Evolutionary conservation across 495 filamentous ascomycete species (phyloP).

Genomic region (Xylaria acuta): DNA sequence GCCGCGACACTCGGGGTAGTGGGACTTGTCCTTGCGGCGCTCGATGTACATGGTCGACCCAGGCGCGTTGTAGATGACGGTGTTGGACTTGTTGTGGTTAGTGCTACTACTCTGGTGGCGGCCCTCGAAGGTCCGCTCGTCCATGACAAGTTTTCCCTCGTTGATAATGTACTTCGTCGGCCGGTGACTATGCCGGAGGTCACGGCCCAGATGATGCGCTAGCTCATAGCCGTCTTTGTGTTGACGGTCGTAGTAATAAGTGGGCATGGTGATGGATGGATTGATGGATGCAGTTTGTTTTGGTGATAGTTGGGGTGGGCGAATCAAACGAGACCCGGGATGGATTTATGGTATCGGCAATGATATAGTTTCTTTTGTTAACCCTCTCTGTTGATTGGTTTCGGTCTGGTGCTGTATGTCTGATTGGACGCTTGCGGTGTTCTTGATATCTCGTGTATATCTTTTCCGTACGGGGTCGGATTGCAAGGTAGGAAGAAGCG

Average conservation of each 20-base stretch:
- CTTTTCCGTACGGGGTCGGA: neutral
- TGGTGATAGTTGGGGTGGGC: neutral
- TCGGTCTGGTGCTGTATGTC: neutral
- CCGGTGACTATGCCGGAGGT: slow-evolving; percentile 16
- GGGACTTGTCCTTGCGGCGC: slow-evolving; percentile 21
- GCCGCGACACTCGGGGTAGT: slow-evolving; percentile 34
- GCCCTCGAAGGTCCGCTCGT: slow-evolving; percentile 20
- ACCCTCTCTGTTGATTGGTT: neutral
- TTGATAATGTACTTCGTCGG: slow-evolving; percentile 36
- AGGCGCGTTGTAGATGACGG: slow-evolving; percentile 43
- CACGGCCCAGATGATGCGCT: slow-evolving; percentile 21
- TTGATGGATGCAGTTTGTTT: neutral
- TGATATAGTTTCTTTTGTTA: neutral
- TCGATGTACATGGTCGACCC: slow-evolving; percentile 31
- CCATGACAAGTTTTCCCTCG: slow-evolving; percentile 31
- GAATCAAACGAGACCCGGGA: neutral
- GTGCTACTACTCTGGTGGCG: neutral
- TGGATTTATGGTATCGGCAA: neutral
- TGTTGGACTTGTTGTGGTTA: slow-evolving; percentile 23
- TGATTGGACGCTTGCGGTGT: neutral
- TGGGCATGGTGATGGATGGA: slow-evolving; percentile 27
- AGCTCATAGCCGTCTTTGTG: slow-evolving; percentile 20
- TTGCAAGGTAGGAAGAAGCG: neutral
- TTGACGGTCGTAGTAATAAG: slow-evolving; percentile 19
- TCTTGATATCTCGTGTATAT: neutral